Evolutionary conservation across 2,329 filamentous ascomycete genomes (phyloP).

Genomic region (Mollisiaceae sp.): DNA sequence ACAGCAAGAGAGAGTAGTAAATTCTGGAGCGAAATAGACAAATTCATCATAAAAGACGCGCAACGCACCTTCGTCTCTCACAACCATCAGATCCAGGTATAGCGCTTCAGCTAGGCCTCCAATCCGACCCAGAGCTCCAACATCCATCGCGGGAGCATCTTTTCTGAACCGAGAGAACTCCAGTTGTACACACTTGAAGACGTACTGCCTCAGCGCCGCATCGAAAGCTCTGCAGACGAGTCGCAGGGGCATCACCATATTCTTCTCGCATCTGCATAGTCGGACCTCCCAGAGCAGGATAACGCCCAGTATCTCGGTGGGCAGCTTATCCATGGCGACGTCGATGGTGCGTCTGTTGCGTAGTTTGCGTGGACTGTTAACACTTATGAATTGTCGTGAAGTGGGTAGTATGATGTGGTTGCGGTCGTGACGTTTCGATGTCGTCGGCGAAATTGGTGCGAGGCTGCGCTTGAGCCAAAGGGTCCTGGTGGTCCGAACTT

Average conservation of each 20-base stretch:
- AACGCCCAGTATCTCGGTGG: slow-evolving; percentile 53
- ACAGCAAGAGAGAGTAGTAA: background rate
- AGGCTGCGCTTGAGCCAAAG: background rate
- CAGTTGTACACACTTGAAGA: slow-evolving; percentile 54
- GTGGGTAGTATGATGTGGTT: background rate
- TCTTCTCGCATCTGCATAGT: slow-evolving; percentile 49
- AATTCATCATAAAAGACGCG: background rate
- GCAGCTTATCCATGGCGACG: slow-evolving; percentile 51
- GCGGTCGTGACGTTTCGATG: background rate
- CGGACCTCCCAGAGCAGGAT: slow-evolving; percentile 52
- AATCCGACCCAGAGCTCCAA: slow-evolving; percentile 52
- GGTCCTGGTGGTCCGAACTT: background rate
- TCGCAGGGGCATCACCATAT: slow-evolving; percentile 51
- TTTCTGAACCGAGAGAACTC: slow-evolving; percentile 55
- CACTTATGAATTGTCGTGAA: background rate
- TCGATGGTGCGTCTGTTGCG: background rate
- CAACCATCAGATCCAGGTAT: slow-evolving; percentile 58
- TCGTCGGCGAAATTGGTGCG: background rate
- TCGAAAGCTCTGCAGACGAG: slow-evolving; percentile 57
- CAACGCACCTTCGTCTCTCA: slow-evolving; percentile 55
- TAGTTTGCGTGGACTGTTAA: background rate
- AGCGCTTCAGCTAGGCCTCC: slow-evolving; percentile 55
- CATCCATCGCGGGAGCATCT: slow-evolving; percentile 42
- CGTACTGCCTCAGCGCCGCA: slow-evolving; percentile 50
- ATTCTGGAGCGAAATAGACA: background rate